Percentiles rank a stretch among this genome's conserved stretches.
Conservation (phyloP, 1,284 basidiomycete species). For the Phylloboletellus chloephorus region DNA sequence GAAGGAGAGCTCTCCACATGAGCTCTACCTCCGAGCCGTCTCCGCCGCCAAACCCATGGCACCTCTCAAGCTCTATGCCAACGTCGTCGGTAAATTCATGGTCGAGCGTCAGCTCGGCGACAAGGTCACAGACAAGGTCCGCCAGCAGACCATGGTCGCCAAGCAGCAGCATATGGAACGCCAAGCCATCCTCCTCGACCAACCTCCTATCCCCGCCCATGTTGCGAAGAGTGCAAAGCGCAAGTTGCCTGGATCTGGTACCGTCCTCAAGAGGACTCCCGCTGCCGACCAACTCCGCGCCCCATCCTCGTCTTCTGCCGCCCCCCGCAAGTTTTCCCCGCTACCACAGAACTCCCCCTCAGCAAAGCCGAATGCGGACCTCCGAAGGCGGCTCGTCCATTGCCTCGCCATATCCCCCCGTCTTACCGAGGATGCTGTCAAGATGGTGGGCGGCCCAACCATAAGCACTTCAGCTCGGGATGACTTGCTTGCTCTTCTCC, state of each 20-base stretch:
- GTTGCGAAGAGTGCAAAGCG: slow-evolving; percentile 28
- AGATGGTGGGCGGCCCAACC: slow-evolving; percentile 37
- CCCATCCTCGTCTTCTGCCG: slow-evolving; percentile 23
- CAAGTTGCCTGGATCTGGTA: slow-evolving; percentile 31
- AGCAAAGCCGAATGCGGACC: slow-evolving; percentile 19
- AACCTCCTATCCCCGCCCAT: slow-evolving; percentile 26
- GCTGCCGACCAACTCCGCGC: slow-evolving; percentile 31
- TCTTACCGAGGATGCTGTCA: slow-evolving; percentile 42
- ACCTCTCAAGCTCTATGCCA: slow-evolving; percentile 66
- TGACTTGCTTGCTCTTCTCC: slow-evolving; percentile 42
- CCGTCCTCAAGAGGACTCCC: slow-evolving; percentile 30
- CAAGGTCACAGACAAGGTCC: slow-evolving; percentile 47
- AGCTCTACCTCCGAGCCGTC: slow-evolving; percentile 62
- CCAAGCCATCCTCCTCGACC: slow-evolving; percentile 48
- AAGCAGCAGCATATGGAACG: slow-evolving; percentile 51
- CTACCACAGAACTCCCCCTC: slow-evolving; percentile 22
- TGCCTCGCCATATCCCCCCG: slow-evolving; percentile 46
- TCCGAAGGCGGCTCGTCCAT: slow-evolving; percentile 49
- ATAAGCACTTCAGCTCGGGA: slow-evolving; percentile 32
- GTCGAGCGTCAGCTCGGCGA: slow-evolving; percentile 57
- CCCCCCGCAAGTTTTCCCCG: slow-evolving; percentile 26
- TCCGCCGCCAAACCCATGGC: slow-evolving; percentile 51
- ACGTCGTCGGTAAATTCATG: slow-evolving; percentile 60
- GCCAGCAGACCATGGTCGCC: slow-evolving; percentile 51
- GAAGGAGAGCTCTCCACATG: slow-evolving; percentile 54